Evolutionary conservation across 345 rosid species (phyloP).

Genomic region (sweet orange (Citrus sinensis)): DVS_A1.0 CM039161.1:996501-997000

Average conservation of each 20-base stretch:
- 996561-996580: slow-evolving; percentile 8
- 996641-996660: slow-evolving; percentile 11
- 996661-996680: slow-evolving; percentile 21
- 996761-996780: slow-evolving; percentile 11
- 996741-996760: slow-evolving; percentile 20
- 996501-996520: slow-evolving; percentile 10
- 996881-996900: slow-evolving; percentile 3
- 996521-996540: slow-evolving; percentile 23
- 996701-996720: slow-evolving; percentile 2
- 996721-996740: slow-evolving; percentile 1
- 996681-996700: slow-evolving; percentile 17
- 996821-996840: slow-evolving; percentile 7
- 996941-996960: slow-evolving; percentile 22
- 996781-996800: too few species aligned
- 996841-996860: slow-evolving; percentile 2
- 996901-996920: slow-evolving; percentile 10
- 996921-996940: slow-evolving; percentile 29
- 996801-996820: not conserved
- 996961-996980: slow-evolving; percentile 25
- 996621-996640: slow-evolving; percentile 11
- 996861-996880: slow-evolving; percentile 6
- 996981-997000: slow-evolving; percentile 14
- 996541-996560: slow-evolving; percentile 18
- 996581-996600: slow-evolving; percentile 13
- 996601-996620: slow-evolving; percentile 20